These are phyloP conservation scores for Stylosanthes scabra DNA, from an alignment of 331 rosid species.

Conservation along the genomic window DNA sequence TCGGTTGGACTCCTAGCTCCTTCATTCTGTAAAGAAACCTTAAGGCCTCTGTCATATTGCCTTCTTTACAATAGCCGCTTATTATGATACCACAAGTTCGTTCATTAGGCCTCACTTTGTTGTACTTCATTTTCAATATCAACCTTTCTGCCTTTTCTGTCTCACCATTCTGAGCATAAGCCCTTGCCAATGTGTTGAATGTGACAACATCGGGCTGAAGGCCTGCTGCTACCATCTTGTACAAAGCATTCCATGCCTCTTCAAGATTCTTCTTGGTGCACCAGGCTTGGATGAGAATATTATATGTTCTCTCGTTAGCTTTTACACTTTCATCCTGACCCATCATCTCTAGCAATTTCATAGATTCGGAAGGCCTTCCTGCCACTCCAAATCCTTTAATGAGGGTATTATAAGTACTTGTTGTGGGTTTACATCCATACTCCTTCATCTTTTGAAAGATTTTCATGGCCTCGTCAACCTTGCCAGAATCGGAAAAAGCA, in stretches of 20 bases:
- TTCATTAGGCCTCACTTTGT: constrained; percentile 74
- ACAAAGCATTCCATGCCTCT: constrained; percentile 80
- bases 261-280: constrained; percentile 68
- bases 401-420: constrained; percentile 90
- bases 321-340: constrained; percentile 54
- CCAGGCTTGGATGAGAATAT: constrained; percentile 87
- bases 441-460: constrained; percentile 78
- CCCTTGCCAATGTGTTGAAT: constrained; percentile 84
- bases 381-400: constrained; percentile 84
- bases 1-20: constrained; percentile 77
- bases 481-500: constrained; percentile 89
- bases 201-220: constrained; percentile 88
- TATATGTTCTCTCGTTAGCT: constrained; percentile 87
- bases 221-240: constrained; percentile 78
- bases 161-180: constrained; percentile 88
- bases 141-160: constrained; percentile 71
- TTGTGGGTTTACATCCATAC: constrained; percentile 81
- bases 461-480: constrained; percentile 73
- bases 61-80: constrained; percentile 90
- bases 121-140: constrained; percentile 71
- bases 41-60: constrained; percentile 81
- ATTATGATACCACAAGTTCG: constrained; percentile 90
- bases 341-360: constrained; percentile 80
- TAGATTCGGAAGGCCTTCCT: constrained; percentile 76
- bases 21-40: constrained; percentile 83